phyloP scores from a whole-genome alignment of 2,329 filamentous ascomycete species.

The Alternaria gansuensis region DNA sequence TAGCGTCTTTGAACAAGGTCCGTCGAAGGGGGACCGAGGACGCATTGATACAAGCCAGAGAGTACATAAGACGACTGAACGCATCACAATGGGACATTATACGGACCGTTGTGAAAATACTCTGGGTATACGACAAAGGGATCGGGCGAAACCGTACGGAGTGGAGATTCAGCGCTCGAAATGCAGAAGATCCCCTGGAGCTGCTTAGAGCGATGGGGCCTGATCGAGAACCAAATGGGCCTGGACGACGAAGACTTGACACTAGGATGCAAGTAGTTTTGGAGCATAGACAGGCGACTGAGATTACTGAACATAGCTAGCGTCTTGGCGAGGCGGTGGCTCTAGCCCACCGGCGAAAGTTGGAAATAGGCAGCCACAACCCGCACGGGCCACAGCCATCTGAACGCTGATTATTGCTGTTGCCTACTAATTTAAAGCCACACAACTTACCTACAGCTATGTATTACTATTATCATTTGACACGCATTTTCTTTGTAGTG shows the following conservation, averaged over 20 bases:
- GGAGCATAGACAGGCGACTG: neutral
- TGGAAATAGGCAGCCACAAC: too few species aligned
- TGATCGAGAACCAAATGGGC: slow-evolving; percentile 34
- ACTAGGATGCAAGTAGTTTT: neutral
- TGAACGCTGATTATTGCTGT: too few species aligned
- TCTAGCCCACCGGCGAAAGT: too few species aligned
- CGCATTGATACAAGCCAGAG: slow-evolving; percentile 29
- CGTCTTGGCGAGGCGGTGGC: slow-evolving; percentile 2
- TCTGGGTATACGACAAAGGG: slow-evolving; percentile 31
- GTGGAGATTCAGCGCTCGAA: slow-evolving; percentile 41
- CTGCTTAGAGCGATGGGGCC: slow-evolving; percentile 38
- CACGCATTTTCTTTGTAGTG: too few species aligned
- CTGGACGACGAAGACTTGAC: slow-evolving; percentile 33
- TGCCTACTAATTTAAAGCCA: too few species aligned
- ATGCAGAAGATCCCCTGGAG: slow-evolving; percentile 36
- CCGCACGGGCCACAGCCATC: too few species aligned
- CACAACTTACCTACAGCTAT: too few species aligned
- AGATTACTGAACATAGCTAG: neutral
- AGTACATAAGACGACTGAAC: slow-evolving; percentile 37
- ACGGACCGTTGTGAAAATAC: slow-evolving; percentile 40
- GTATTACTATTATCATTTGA: too few species aligned
- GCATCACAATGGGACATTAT: too few species aligned
- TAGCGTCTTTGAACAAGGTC: slow-evolving; percentile 25
- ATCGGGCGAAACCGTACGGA: slow-evolving; percentile 29
- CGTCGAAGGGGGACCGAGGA: slow-evolving; percentile 27